Evolutionary conservation across 2,329 filamentous ascomycete genomes (phyloP).

Genomic region (Aspergillus fijiensis): DNA sequence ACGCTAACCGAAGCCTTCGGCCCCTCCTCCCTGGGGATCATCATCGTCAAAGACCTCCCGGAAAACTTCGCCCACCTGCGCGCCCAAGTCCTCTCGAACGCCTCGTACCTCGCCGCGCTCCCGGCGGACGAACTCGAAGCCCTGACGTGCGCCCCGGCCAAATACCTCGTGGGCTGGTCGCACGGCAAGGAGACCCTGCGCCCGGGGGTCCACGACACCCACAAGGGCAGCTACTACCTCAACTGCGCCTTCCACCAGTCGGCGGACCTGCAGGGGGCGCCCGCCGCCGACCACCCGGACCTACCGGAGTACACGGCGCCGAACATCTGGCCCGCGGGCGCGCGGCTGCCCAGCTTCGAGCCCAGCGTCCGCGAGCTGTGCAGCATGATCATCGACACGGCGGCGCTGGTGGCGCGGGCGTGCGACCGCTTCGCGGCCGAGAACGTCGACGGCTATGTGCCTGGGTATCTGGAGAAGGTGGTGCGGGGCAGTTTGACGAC

Average conservation of each 20-base stretch:
- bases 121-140: conserved; percentile 63
- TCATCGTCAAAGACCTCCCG: conserved; percentile 86
- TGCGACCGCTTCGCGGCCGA: conserved; percentile 82
- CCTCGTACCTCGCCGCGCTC: conserved; percentile 84
- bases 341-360: conserved; percentile 72
- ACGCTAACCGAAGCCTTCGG: conserved; percentile 71
- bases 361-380: conserved; percentile 73
- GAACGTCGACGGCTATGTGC: conserved; percentile 74
- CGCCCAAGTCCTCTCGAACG: conserved; percentile 74
- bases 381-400: conserved; percentile 81
- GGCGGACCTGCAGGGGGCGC: conserved; percentile 36
- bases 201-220: conserved; percentile 60
- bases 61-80: conserved; percentile 69
- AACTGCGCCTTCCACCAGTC: conserved; percentile 58
- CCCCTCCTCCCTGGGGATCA: conserved; percentile 83
- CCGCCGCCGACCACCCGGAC: conserved; percentile 43
- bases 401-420: conserved; percentile 81
- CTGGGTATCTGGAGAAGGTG: conserved; percentile 80
- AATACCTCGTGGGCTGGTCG: conserved; percentile 65
- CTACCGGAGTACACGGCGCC: conserved; percentile 87
- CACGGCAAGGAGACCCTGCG: conserved; percentile 64
- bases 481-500: conserved; percentile 83
- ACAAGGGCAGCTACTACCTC: conserved; percentile 65
- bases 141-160: conserved; percentile 48
- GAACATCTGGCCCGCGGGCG: conserved; percentile 79